These are phyloP conservation scores for Aspergillus persii DNA, from an alignment of 2,329 filamentous ascomycete species.

Conservation along the genomic window DNA sequence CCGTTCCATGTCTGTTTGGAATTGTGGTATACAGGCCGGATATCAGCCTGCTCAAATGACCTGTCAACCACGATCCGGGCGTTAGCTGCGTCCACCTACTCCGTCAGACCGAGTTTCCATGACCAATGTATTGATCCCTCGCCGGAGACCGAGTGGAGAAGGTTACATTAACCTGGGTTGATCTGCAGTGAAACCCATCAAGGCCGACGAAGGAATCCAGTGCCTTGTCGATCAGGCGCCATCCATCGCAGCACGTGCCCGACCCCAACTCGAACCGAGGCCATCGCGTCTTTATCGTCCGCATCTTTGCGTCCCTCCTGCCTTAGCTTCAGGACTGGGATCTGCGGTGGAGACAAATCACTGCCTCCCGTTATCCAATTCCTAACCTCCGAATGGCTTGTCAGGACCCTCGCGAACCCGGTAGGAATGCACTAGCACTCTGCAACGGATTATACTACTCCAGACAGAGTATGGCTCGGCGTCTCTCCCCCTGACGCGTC, in stretches of 20 bases:
- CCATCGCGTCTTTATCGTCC: neutral
- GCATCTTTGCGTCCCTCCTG: neutral
- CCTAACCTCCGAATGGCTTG: neutral
- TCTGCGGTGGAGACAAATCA: neutral
- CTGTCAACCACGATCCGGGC: neutral
- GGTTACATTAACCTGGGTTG: neutral
- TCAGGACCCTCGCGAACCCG: neutral
- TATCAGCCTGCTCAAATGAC: neutral
- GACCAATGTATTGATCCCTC: neutral
- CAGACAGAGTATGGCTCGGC: neutral
- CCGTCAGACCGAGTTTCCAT: neutral
- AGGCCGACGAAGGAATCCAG: neutral
- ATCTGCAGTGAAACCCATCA: neutral
- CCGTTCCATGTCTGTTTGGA: conserved; percentile 16
- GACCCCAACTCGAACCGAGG: neutral
- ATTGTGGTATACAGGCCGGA: neutral
- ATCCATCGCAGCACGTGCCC: neutral
- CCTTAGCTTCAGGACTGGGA: neutral
- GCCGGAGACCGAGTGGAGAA: neutral
- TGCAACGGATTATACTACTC: neutral
- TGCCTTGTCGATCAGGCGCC: neutral
- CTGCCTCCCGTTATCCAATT: neutral
- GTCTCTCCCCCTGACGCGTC: neutral
- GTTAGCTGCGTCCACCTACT: neutral
- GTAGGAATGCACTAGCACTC: neutral